phyloP scores from a whole-genome alignment of 2,329 filamentous ascomycete genomes.

The Trichoderma sp. region DNA sequence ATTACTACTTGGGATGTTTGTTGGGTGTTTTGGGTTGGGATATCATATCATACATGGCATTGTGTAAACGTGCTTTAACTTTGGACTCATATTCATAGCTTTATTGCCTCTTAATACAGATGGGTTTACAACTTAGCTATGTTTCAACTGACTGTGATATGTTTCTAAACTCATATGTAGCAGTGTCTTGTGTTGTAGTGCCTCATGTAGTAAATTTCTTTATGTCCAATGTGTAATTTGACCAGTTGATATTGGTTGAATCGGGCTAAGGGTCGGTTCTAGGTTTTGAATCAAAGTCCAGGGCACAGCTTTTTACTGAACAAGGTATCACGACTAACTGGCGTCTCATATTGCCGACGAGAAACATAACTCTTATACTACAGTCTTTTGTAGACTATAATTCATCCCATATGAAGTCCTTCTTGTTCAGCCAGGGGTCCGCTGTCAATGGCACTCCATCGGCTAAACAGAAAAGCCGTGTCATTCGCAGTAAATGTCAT shows the following conservation, averaged over 20 bases:
- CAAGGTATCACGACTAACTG: no score
- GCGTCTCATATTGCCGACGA: no score
- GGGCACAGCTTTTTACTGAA: neutral
- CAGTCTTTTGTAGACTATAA: neutral
- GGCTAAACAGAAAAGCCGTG: neutral
- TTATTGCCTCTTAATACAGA: neutral
- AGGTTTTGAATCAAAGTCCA: no score
- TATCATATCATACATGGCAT: neutral
- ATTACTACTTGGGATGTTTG: neutral
- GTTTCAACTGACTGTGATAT: no score
- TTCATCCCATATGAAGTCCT: neutral
- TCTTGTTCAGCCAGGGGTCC: neutral
- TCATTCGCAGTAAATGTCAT: neutral
- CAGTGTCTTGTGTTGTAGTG: no score
- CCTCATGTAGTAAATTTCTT: no score
- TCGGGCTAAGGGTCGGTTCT: no score
- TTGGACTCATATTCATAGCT: neutral
- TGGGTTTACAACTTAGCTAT: neutral
- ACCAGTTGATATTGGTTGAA: no score
- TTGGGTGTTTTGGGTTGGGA: slow-evolving; percentile 1
- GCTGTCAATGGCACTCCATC: neutral
- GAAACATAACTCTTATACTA: neutral
- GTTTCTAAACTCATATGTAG: no score
- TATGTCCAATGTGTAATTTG: no score
- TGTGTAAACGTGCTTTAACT: neutral